Conservation (phyloP, 148 eudicot species). For the Chenopodium berlandieri region DNA sequence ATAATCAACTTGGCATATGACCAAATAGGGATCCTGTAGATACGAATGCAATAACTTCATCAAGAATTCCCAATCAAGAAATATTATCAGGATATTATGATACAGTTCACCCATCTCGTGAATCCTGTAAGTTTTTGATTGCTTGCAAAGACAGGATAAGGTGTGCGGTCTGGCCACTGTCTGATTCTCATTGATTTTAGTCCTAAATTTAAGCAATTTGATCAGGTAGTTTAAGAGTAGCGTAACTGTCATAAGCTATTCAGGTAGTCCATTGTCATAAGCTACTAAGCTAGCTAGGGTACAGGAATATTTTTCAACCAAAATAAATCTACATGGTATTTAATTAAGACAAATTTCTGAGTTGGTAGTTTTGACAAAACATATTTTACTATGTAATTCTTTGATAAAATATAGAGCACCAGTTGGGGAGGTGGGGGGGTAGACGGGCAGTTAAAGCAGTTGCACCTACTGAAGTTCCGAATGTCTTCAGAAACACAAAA, state of each 20-base stretch:
- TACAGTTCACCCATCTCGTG: neutral
- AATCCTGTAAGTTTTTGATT: neutral
- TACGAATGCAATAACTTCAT: slow-evolving; percentile 6
- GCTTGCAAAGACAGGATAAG: neutral
- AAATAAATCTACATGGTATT: neutral
- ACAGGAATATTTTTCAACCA: neutral
- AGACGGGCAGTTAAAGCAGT: neutral
- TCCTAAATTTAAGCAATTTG: neutral
- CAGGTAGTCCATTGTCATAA: neutral
- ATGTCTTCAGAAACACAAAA: neutral
- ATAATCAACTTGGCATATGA: slow-evolving; percentile 70
- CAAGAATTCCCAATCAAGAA: neutral
- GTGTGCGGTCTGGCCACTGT: neutral
- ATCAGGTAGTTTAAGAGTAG: neutral
- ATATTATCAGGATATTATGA: neutral
- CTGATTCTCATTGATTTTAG: neutral
- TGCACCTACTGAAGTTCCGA: neutral
- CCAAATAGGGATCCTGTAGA: slow-evolving; percentile 86
- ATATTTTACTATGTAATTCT: too few relatives aligned
- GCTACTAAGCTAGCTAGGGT: too few relatives aligned
- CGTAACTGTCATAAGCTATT: neutral
- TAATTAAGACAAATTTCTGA: neutral
- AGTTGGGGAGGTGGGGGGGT: neutral
- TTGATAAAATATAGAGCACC: neutral
- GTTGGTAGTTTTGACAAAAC: too few relatives aligned